phyloP scores from a whole-genome alignment of 345 rosid genomes.

The Eucalyptus sp. region DNA sequence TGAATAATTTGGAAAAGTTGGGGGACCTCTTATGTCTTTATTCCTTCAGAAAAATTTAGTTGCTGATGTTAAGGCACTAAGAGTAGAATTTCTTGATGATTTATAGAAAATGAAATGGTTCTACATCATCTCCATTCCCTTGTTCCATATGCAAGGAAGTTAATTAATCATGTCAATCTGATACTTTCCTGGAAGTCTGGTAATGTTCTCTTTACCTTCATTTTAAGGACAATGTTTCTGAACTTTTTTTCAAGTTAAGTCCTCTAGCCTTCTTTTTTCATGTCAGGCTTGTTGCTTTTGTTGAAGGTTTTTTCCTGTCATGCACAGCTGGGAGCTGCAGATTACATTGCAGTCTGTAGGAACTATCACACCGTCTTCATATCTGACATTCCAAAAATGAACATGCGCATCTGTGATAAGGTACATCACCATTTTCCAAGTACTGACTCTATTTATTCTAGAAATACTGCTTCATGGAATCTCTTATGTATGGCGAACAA shows the following conservation, averaged over 20 bases:
- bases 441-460: not conserved
- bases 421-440: conserved; percentile 14
- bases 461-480: not conserved
- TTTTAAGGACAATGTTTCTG: not conserved
- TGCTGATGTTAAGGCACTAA: not conserved
- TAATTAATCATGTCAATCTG: not conserved
- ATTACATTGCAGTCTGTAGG: conserved; percentile 73
- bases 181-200: not conserved
- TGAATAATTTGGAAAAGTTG: not conserved
- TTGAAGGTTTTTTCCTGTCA: not conserved
- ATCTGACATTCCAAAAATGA: conserved; percentile 70
- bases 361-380: conserved; percentile 76
- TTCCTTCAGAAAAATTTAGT: not conserved
- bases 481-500: not conserved
- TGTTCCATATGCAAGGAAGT: not conserved
- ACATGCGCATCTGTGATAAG: conserved; percentile 82
- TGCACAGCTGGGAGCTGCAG: conserved; percentile 77
- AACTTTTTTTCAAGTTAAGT: not conserved
- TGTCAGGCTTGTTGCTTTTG: not conserved
- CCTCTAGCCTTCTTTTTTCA: not conserved
- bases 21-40: not conserved
- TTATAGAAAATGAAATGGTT: not conserved
- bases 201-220: not conserved
- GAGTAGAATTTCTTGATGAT: not conserved
- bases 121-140: not conserved